A percentile compares a stretch with the other conserved stretches of the same genome.
These are phyloP conservation scores for Metschnikowia koreensis DNA, from an alignment of 805 yeast species.

Conservation along the genomic window DNA sequence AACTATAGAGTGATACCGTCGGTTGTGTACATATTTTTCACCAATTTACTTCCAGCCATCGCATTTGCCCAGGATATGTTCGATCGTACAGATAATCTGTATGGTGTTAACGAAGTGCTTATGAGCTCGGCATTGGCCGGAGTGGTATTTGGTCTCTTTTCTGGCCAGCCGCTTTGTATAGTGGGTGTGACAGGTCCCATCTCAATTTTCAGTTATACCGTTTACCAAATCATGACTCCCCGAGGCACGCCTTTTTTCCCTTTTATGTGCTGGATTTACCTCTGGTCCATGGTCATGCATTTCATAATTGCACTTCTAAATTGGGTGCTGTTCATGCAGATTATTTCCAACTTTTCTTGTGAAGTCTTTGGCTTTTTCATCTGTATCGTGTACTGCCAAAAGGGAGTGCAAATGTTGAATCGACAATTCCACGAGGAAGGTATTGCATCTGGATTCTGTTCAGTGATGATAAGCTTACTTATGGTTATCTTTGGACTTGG, in stretches of 20 bases:
- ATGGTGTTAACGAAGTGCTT: constrained; percentile 89
- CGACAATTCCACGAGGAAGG: constrained; percentile 57
- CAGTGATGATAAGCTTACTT: constrained; percentile 69
- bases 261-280: constrained; percentile 93
- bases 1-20: constrained; percentile 88
- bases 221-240: constrained; percentile 65
- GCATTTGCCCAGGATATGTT: constrained; percentile 98
- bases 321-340: constrained; percentile 61
- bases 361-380: constrained; percentile 93
- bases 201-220: constrained; percentile 87
- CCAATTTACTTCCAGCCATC: constrained; percentile 86
- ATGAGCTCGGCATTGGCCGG: constrained; percentile 87
- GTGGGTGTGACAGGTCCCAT: constrained; percentile 98
- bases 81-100: constrained; percentile 80
- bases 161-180: constrained; percentile 90
- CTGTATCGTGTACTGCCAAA: constrained; percentile 81
- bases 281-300: constrained; percentile 89
- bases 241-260: constrained; percentile 65
- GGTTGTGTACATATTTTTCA: constrained; percentile 78
- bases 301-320: constrained; percentile 68
- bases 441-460: constrained; percentile 60
- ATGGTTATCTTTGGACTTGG: constrained; percentile 77
- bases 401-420: constrained; percentile 79
- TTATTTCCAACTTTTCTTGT: constrained; percentile 80
- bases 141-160: constrained; percentile 75